Conservation (phyloP, 192 early-diverging fungal genomes). For the Powellomyces hirtus region DNA sequence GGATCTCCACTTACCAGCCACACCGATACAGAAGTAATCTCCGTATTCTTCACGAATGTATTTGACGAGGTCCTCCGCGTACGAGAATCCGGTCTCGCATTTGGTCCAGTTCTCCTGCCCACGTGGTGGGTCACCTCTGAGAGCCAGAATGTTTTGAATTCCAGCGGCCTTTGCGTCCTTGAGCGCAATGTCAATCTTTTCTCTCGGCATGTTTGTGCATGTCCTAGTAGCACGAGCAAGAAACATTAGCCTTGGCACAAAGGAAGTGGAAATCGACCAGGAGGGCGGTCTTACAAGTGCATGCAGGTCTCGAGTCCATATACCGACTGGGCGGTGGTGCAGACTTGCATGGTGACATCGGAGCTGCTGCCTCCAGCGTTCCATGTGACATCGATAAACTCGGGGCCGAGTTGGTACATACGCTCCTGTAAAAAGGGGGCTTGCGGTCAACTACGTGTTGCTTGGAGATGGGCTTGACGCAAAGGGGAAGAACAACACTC, state of each 20-base stretch:
- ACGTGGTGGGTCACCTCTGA: conserved; percentile 92
- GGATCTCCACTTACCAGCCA: conserved; percentile 62
- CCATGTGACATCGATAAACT: conserved; percentile 95
- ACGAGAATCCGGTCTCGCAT: conserved; percentile 80
- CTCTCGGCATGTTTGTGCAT: conserved; percentile 94
- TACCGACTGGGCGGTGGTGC: conserved; percentile 81
- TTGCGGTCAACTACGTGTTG: neutral
- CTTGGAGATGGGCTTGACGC: too few relatives aligned
- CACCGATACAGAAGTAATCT: conserved; percentile 93
- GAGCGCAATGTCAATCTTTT: conserved; percentile 84
- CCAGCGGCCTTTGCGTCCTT: conserved; percentile 84
- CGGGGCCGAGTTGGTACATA: conserved; percentile 90
- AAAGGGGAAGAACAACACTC: neutral
- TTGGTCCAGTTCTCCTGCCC: conserved; percentile 78
- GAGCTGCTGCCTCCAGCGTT: conserved; percentile 88
- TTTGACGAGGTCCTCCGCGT: conserved; percentile 85
- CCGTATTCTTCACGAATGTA: conserved; percentile 89
- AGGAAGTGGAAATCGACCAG: too few relatives aligned
- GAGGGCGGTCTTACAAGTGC: conserved; percentile 74
- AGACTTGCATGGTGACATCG: conserved; percentile 84
- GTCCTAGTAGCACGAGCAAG: conserved; percentile 45
- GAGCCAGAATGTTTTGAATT: conserved; percentile 94
- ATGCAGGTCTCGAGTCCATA: conserved; percentile 95
- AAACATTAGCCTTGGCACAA: too few relatives aligned
- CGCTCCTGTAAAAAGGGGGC: conserved; percentile 72